These are phyloP conservation scores for Leptographium flavum DNA, from an alignment of 2,329 filamentous ascomycete genomes.

Conservation along the genomic window DNA sequence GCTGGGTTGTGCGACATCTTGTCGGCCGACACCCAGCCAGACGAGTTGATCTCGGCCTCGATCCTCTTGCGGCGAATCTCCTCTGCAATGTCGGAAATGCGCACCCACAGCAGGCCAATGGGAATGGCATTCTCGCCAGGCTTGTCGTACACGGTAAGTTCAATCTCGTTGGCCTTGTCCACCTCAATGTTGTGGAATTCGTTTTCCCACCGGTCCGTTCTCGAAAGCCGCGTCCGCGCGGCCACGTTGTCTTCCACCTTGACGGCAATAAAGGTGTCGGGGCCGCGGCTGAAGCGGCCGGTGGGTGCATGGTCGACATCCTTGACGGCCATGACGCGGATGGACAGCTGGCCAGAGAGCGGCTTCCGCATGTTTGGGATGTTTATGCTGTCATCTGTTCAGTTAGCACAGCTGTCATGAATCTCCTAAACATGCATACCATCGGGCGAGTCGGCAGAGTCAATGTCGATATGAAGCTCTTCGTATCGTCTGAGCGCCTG, in stretches of 20 bases:
- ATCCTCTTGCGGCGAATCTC: slow-evolving; percentile 96
- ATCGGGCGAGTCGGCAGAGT: slow-evolving; percentile 62
- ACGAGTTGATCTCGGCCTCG: slow-evolving; percentile 85
- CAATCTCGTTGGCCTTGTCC: slow-evolving; percentile 96
- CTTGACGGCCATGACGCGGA: slow-evolving; percentile 77
- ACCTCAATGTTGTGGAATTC: slow-evolving; percentile 88
- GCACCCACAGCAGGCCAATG: slow-evolving; percentile 89
- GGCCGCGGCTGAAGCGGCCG: slow-evolving; percentile 71
- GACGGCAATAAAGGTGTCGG: slow-evolving; percentile 89
- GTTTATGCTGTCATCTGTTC: slow-evolving; percentile 84
- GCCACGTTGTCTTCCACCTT: slow-evolving; percentile 94
- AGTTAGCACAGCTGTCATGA: slow-evolving; percentile 13
- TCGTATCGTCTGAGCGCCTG: slow-evolving; percentile 95
- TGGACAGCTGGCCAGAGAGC: slow-evolving; percentile 76
- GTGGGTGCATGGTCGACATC: slow-evolving; percentile 89
- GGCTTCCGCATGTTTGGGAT: slow-evolving; percentile 90
- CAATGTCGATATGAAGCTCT: slow-evolving; percentile 89
- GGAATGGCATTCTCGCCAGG: slow-evolving; percentile 79
- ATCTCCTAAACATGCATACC: slow-evolving; percentile 34
- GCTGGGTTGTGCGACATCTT: slow-evolving; percentile 56
- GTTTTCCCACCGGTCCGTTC: slow-evolving; percentile 81
- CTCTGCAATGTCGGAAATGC: slow-evolving; percentile 93
- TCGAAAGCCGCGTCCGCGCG: slow-evolving; percentile 70
- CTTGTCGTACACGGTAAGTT: slow-evolving; percentile 95
- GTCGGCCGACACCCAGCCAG: slow-evolving; percentile 94